Percentiles rank a stretch among this genome's conserved stretches.
phyloP scores from a whole-genome alignment of 129 eudicot genomes.

The Chrysanthemum lavandulifolium region DNA sequence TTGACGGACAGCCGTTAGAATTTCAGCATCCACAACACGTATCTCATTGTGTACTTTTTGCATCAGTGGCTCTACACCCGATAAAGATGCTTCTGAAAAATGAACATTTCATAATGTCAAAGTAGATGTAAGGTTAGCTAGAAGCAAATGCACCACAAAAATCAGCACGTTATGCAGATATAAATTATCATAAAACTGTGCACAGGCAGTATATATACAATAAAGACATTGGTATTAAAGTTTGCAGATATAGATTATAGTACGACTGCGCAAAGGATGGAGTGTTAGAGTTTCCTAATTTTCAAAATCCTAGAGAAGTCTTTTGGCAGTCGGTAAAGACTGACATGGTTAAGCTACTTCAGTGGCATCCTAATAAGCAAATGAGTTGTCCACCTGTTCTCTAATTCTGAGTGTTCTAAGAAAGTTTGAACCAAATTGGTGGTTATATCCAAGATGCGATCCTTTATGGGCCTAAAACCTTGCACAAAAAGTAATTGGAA shows the following conservation, averaged over 20 bases:
- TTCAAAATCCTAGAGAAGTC: neutral
- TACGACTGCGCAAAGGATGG: neutral
- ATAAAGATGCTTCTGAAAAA: slow-evolving; percentile 82
- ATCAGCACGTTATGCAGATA: slow-evolving; percentile 19
- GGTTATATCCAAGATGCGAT: too few species aligned
- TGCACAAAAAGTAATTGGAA: too few species aligned
- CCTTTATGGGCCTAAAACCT: too few species aligned
- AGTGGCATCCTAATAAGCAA: too few species aligned
- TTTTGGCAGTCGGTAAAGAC: too few species aligned
- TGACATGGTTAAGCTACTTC: too few species aligned
- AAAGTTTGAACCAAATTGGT: too few species aligned
- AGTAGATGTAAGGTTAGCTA: slow-evolving; percentile 15
- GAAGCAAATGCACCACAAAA: slow-evolving; percentile 14
- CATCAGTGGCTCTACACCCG: slow-evolving; percentile 98
- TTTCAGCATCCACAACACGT: slow-evolving; percentile 85
- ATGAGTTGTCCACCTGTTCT: too few species aligned
- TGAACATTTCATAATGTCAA: slow-evolving; percentile 34
- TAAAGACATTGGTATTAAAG: slow-evolving; percentile 4
- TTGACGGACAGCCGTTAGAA: slow-evolving; percentile 90
- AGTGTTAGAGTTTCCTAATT: slow-evolving; percentile 1
- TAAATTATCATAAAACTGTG: neutral
- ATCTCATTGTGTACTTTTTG: slow-evolving; percentile 94
- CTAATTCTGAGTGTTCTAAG: too few species aligned
- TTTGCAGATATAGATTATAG: neutral
- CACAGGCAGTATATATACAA: slow-evolving; percentile 9